phyloP scores from a whole-genome alignment of 2,329 filamentous ascomycete species.

The Cladosporium cucumerinum region DNA sequence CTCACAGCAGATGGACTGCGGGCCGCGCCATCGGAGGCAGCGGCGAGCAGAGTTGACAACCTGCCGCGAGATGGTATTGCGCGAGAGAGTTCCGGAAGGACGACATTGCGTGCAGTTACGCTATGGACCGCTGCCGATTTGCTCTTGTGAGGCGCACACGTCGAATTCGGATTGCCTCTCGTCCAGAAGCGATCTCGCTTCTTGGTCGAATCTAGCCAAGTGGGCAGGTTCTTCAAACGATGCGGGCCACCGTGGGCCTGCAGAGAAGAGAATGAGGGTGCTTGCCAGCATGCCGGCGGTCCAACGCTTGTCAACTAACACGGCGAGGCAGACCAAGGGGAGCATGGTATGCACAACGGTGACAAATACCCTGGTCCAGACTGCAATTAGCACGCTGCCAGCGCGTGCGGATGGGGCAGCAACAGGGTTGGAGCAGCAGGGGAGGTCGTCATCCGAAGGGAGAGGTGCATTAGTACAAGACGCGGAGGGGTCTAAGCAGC shows the following conservation, averaged over 20 bases:
- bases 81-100: slow-evolving; percentile 1
- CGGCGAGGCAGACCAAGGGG: not conserved
- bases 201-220: not conserved
- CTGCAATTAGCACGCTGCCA: not conserved
- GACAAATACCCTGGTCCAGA: slow-evolving; percentile 10
- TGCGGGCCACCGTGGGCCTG: slow-evolving; percentile 10
- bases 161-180: not conserved
- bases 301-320: not conserved
- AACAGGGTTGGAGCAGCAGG: slow-evolving; percentile 1
- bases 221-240: slow-evolving; percentile 6
- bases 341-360: not conserved
- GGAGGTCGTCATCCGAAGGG: slow-evolving; percentile 9
- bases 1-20: slow-evolving; percentile 2
- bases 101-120: not conserved
- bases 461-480: slow-evolving; percentile 14
- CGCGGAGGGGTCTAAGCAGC: slow-evolving; percentile 1
- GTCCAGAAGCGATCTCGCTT: slow-evolving; percentile 1
- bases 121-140: not conserved
- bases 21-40: slow-evolving; percentile 11
- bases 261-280: not conserved
- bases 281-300: not conserved
- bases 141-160: not conserved
- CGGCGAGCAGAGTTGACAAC: not conserved
- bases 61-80: not conserved
- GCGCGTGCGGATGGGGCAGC: slow-evolving; percentile 5